phyloP scores from a whole-genome alignment of 257 asterid species.

The Ilex asprella region DNA sequence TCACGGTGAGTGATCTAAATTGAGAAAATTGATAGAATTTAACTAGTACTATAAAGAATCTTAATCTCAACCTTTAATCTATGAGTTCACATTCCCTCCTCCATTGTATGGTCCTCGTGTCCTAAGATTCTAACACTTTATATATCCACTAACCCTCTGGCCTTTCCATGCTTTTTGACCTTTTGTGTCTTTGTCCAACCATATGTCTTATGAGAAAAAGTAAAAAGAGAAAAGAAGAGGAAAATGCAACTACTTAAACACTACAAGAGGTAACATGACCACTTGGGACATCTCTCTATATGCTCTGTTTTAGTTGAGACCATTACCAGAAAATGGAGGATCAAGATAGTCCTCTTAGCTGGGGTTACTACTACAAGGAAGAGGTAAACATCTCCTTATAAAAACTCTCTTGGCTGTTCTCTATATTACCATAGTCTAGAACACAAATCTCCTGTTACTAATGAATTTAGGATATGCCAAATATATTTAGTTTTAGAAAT shows the following conservation, averaged over 20 bases:
- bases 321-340: slow-evolving; percentile 56
- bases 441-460: too few relatives aligned
- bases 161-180: slow-evolving; percentile 67
- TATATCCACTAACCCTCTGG: slow-evolving; percentile 38
- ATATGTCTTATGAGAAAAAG: slow-evolving; percentile 39
- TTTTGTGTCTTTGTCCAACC: slow-evolving; percentile 46
- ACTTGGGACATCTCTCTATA: slow-evolving; percentile 33
- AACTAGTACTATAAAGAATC: slow-evolving; percentile 14
- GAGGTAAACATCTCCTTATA: slow-evolving; percentile 33
- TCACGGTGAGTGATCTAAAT: too few relatives aligned
- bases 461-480: too few relatives aligned
- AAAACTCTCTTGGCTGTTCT: not conserved
- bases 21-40: too few relatives aligned
- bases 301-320: slow-evolving; percentile 10
- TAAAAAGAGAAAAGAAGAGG: slow-evolving; percentile 2
- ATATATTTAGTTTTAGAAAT: too few relatives aligned
- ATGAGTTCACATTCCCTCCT: slow-evolving; percentile 42
- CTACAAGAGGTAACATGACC: slow-evolving; percentile 39
- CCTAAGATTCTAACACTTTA: slow-evolving; percentile 38
- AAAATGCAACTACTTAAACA: slow-evolving; percentile 20
- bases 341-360: slow-evolving; percentile 64
- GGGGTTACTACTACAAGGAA: slow-evolving; percentile 67
- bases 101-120: slow-evolving; percentile 33
- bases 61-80: slow-evolving; percentile 21
- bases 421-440: too few relatives aligned